Evolutionary conservation across 2,329 filamentous ascomycete species (phyloP), one percentile per base, ranked within the genome.

Genomic region (Drechslerella dactyloides): DNA sequence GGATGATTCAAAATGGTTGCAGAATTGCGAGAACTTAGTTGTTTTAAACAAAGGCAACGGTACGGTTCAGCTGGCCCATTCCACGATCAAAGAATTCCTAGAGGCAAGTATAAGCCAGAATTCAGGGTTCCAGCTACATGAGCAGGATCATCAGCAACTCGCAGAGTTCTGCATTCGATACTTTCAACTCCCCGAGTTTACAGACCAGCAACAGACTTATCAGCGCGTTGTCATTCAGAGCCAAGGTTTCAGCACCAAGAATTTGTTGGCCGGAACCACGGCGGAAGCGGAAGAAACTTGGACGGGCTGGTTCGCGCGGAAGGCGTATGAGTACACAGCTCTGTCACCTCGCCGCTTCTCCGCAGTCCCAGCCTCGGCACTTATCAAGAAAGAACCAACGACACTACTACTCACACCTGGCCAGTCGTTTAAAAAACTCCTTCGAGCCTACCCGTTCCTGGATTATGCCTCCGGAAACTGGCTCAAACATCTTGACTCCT

Each of bases 11-110:
- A 69, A 63, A 30, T 69, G 65, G 65, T 42, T 69, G 19, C 65
- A 63, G 27, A 62, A 69, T 19, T 69, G 65, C 21, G 65, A 69
- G 37, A 69, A 59, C 37, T 46, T 69, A 8, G 58, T 63, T 0
- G 33, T 52, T 0, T 13, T 63, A 11, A 63, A 63, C 35, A 58
- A 44, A 48, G 10, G 4, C 1, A 35, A 33, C 17, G 3, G 21
- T 40, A 63, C 59, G 1, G 33, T 69, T 37, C 53, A 51, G 21
- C 48, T 69, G 19, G 65, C 58, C 4, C 65, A 69, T 33, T 62
- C 46, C 2, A 69, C 65, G 2, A 21, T 69, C 1, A 69, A 54
- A 33, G 46, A 58, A 0, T 69, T 69, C 40, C 13, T 69, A 1
- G 46, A 40, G n/a, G n/a, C n/a, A n/a, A n/a, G 27, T 33, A 33